Evolutionary conservation across 352 stramenopile genomes (phyloP).

Genomic region (Vaucheria bursata): DNA sequence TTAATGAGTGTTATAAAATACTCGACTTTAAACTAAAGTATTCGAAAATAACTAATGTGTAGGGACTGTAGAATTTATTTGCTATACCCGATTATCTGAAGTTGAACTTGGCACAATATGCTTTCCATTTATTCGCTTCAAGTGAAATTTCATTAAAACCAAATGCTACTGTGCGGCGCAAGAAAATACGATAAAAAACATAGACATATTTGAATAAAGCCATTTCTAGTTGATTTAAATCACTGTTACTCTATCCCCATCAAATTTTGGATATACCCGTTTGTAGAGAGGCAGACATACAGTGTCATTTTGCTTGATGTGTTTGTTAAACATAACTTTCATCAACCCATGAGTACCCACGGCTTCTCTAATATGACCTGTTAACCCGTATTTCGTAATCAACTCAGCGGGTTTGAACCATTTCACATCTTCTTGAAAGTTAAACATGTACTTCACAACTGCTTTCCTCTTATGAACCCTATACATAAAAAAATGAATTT

Average conservation of each 20-base stretch:
- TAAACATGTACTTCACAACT: slow-evolving; percentile 99
- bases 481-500: neutral
- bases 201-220: no score
- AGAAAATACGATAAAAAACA: no score
- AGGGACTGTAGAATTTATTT: no score
- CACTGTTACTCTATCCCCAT: slow-evolving; percentile 17
- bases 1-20: no score
- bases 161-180: no score
- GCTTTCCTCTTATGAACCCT: slow-evolving; percentile 94
- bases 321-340: slow-evolving; percentile 98
- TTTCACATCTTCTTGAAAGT: slow-evolving; percentile 70
- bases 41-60: no score
- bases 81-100: no score
- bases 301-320: slow-evolving; percentile 97
- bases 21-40: no score
- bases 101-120: no score
- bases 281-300: slow-evolving; percentile 98
- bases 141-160: no score
- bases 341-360: slow-evolving; percentile 96
- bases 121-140: no score
- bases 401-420: slow-evolving; percentile 98
- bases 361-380: slow-evolving; percentile 93
- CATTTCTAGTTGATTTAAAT: slow-evolving; percentile 19
- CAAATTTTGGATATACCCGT: slow-evolving; percentile 93
- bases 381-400: slow-evolving; percentile 92